Percentiles rank a stretch among this genome's conserved stretches.
Conservation (phyloP, 169 alveolate genomes). For the Plasmodium gonderi region DNA sequence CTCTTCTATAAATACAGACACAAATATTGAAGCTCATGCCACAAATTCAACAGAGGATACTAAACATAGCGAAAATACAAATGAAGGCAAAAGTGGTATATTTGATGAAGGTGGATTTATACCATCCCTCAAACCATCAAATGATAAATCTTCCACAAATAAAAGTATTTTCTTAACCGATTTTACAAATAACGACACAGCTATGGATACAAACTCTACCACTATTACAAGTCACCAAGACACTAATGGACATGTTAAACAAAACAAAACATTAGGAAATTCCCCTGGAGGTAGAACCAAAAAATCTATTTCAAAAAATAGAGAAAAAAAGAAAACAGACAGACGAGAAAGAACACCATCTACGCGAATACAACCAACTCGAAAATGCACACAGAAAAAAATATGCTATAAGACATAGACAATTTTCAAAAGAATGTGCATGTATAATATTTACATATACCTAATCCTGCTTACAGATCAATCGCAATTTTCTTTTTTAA, state of each 20-base stretch:
- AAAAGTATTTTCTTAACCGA: slow-evolving; percentile 52
- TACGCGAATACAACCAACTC: slow-evolving; percentile 44
- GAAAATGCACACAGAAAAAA: slow-evolving; percentile 68
- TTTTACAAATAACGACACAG: background rate
- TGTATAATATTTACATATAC: background rate
- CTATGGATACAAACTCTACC: background rate
- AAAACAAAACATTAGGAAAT: background rate
- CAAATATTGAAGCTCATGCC: background rate
- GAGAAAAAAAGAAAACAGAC: slow-evolving; percentile 5
- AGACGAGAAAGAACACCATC: slow-evolving; percentile 20
- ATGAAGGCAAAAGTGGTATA: background rate
- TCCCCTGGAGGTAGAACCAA: background rate
- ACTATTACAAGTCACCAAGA: background rate
- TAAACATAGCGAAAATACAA: slow-evolving; percentile 7
- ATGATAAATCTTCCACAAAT: background rate
- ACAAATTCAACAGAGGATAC: slow-evolving; percentile 8
- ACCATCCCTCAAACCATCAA: slow-evolving; percentile 31
- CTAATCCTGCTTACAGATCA: background rate
- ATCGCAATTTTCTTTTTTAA: background rate
- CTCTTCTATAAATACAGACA: slow-evolving; percentile 1
- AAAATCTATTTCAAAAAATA: background rate
- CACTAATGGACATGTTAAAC: background rate
- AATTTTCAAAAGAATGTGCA: background rate
- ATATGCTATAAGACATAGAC: slow-evolving; percentile 39
- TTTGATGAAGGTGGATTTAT: slow-evolving; percentile 46